phyloP scores from a whole-genome alignment of 2,329 filamentous ascomycete genomes.

The Alternaria brassicicola region DNA sequence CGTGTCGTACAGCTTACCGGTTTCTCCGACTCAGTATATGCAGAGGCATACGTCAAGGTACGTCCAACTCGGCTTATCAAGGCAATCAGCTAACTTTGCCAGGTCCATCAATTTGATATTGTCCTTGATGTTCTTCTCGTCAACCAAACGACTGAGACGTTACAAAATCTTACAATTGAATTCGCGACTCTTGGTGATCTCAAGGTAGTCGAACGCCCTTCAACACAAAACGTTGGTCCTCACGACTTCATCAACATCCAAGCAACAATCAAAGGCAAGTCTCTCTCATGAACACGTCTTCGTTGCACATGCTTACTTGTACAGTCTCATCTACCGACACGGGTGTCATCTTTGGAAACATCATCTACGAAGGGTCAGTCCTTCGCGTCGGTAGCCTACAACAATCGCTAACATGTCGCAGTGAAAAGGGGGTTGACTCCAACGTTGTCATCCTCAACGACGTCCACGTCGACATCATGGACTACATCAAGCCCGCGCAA shows the following conservation, averaged over 20 bases:
- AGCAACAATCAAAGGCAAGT: slow-evolving; percentile 97
- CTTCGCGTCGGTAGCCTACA: neutral
- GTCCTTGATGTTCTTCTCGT: slow-evolving; percentile 94
- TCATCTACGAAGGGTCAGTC: slow-evolving; percentile 84
- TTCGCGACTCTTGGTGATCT: slow-evolving; percentile 98
- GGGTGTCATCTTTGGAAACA: slow-evolving; percentile 97
- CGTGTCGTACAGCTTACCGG: slow-evolving; percentile 96
- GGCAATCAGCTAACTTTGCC: slow-evolving; percentile 13
- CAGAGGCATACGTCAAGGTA: slow-evolving; percentile 96
- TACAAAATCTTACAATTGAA: slow-evolving; percentile 96
- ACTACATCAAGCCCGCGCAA: slow-evolving; percentile 96
- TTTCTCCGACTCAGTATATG: slow-evolving; percentile 97
- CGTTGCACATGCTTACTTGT: slow-evolving; percentile 11
- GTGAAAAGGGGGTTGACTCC: slow-evolving; percentile 66
- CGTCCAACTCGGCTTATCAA: neutral
- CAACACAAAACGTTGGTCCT: slow-evolving; percentile 91
- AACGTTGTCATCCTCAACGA: slow-evolving; percentile 98
- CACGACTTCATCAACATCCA: slow-evolving; percentile 99
- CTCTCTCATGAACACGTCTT: slow-evolving; percentile 35
- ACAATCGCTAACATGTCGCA: slow-evolving; percentile 67
- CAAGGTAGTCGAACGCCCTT: slow-evolving; percentile 95
- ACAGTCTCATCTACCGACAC: slow-evolving; percentile 93
- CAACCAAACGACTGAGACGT: slow-evolving; percentile 94
- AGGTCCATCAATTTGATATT: slow-evolving; percentile 94
- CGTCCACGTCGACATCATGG: slow-evolving; percentile 98